phyloP scores from a whole-genome alignment of 2,329 filamentous ascomycete genomes.

The Pseudogymnoascus sp. region DNA sequence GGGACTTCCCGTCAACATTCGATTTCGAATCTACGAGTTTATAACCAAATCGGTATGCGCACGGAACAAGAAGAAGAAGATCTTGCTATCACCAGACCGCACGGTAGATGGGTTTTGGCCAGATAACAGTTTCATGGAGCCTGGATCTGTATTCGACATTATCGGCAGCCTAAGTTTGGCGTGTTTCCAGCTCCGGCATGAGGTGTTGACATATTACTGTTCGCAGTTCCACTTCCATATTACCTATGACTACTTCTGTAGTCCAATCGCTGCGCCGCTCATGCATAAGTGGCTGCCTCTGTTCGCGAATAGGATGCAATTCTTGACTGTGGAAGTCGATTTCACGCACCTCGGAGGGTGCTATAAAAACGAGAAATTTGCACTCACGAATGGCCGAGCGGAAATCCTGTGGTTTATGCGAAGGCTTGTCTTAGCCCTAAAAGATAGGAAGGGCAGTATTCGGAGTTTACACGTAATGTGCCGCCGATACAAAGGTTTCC shows the following conservation, averaged over 20 bases:
- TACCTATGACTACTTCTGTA: conserved; percentile 21
- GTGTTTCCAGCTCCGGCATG: conserved; percentile 17
- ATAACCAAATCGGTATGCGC: neutral
- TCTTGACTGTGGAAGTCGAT: conserved; percentile 26
- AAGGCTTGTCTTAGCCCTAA: neutral
- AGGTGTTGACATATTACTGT: conserved; percentile 27
- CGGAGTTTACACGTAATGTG: neutral
- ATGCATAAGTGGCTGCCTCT: conserved; percentile 21
- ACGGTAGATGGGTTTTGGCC: neutral
- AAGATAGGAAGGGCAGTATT: neutral
- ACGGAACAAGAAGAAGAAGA: neutral
- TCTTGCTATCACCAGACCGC: neutral
- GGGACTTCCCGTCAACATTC: neutral
- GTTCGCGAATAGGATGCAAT: conserved; percentile 20
- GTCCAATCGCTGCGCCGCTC: conserved; percentile 20
- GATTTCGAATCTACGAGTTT: neutral
- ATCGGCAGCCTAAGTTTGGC: neutral
- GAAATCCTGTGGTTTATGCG: neutral
- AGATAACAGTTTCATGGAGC: neutral
- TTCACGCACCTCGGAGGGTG: conserved; percentile 22
- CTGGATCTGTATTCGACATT: neutral
- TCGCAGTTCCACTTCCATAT: conserved; percentile 25
- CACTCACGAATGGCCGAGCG: neutral
- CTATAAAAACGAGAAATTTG: neutral
- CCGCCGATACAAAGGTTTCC: neutral